phyloP scores from a whole-genome alignment of 345 rosid genomes.

The Eucalyptus curtisii region DNA sequence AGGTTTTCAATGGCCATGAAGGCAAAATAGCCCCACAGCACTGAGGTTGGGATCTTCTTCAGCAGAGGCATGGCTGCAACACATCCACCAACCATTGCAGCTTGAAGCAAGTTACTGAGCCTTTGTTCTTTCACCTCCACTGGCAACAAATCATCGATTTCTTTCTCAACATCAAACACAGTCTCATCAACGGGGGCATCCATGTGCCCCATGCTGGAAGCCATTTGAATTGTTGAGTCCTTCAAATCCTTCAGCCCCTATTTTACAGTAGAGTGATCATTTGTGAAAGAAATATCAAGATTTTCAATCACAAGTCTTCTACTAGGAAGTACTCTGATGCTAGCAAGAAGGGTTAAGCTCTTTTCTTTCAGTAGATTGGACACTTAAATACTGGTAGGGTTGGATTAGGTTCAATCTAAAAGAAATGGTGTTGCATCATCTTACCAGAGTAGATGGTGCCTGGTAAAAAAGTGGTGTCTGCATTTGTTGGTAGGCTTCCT shows the following conservation, averaged over 20 bases:
- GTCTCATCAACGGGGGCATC: conserved; percentile 35
- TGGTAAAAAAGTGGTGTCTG: background rate
- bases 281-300: background rate
- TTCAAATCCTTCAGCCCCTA: conserved; percentile 7
- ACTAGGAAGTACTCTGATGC: background rate
- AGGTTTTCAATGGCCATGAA: conserved; percentile 93
- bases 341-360: background rate
- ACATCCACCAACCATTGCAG: conserved; percentile 68
- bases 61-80: conserved; percentile 86
- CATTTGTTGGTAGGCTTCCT: conserved; percentile 5
- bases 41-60: conserved; percentile 80
- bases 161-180: conserved; percentile 72
- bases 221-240: background rate
- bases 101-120: conserved; percentile 88
- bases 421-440: background rate
- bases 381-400: background rate
- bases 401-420: background rate
- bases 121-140: conserved; percentile 95
- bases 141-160: conserved; percentile 75
- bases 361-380: background rate
- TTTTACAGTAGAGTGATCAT: background rate
- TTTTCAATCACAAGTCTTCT: background rate
- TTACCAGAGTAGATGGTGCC: conserved; percentile 1
- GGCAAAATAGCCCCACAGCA: conserved; percentile 95
- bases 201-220: background rate